phyloP scores from a whole-genome alignment of 371 early-diverging fungal species.

The Circinella minor region DNA sequence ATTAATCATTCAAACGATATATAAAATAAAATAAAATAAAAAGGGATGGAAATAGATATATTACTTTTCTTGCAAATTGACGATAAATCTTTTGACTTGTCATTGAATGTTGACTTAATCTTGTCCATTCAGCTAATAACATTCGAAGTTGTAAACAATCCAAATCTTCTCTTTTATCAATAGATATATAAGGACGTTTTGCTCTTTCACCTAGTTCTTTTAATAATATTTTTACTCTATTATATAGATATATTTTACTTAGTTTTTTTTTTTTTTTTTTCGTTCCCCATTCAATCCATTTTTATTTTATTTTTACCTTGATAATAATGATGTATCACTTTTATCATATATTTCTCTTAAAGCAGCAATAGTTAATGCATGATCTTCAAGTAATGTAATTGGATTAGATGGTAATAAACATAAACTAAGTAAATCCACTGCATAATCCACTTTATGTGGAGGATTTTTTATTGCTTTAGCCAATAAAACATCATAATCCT shows the following conservation, averaged over 20 bases:
- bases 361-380: conserved; percentile 72
- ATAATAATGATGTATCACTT: conserved; percentile 46
- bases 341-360: conserved; percentile 52
- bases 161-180: conserved; percentile 14
- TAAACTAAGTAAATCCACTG: conserved; percentile 70
- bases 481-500: conserved; percentile 86
- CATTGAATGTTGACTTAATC: conserved; percentile 78
- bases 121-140: conserved; percentile 86
- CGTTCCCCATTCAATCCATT: background rate
- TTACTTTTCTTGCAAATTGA: conserved; percentile 65
- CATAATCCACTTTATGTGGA: conserved; percentile 69
- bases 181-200: conserved; percentile 16
- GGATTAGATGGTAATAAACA: conserved; percentile 65
- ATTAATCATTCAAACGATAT: no score
- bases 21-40: no score
- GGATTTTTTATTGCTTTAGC: conserved; percentile 76
- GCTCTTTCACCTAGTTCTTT: conserved; percentile 31
- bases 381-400: conserved; percentile 69
- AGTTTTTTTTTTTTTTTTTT: background rate
- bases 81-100: conserved; percentile 70
- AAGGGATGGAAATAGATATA: no score
- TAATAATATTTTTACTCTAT: conserved; percentile 33
- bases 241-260: background rate
- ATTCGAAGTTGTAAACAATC: conserved; percentile 33
- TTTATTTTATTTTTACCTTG: no score